Evolutionary conservation across 164 flowering plant species (phyloP), one percentile per base, ranked within the genome.

Genomic region (Magnolia sinica): DNA sequence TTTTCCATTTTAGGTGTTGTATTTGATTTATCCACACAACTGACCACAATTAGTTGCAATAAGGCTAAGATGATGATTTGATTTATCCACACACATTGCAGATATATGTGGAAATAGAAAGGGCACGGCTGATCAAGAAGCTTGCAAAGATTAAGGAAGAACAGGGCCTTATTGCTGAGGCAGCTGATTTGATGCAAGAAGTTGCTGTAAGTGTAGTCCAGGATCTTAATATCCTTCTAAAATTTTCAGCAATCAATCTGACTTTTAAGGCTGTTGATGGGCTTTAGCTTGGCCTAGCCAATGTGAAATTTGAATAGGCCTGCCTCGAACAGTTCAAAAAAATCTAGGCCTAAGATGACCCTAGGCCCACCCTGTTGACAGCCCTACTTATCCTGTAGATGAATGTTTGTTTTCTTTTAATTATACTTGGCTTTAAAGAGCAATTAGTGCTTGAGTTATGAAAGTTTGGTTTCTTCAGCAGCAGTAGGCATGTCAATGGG

Each of bases 141-240:
- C 96, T 96, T 75, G 96, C 99, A 63, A 93, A 93, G 84, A 92
- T 96, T 49, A 96, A 93, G 84, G 99, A 96, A 89, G 97, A 85
- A 61, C 99, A 96, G 76, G 97, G 97, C 59, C 92, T 75, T n/a
- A 87, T 96, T 67, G 94, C 93, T 27, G 98, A 96, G 79, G 99
- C 99, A 77, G 99, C 99, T 64, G 99, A 96, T 80, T 85, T 96
- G 86, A 93, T 96, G 99, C 98, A 93, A 82, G 98, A 96, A 88
- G 81, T 93, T 83, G 99, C 97, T 82, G 99, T 93, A 66, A 80
- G 96, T 87, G 50, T 74, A 13, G 7, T 8, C 50, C 8, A 3
- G 27, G 51, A 37, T 71, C 68, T 5, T 23, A 22, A 20, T 11
- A 65, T 10, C 31, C 1, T 16, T 64, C 45, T 5, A 11, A 11